phyloP scores from a whole-genome alignment of 495 filamentous ascomycete species.

The Lasiosphaeris hirsuta region DNA sequence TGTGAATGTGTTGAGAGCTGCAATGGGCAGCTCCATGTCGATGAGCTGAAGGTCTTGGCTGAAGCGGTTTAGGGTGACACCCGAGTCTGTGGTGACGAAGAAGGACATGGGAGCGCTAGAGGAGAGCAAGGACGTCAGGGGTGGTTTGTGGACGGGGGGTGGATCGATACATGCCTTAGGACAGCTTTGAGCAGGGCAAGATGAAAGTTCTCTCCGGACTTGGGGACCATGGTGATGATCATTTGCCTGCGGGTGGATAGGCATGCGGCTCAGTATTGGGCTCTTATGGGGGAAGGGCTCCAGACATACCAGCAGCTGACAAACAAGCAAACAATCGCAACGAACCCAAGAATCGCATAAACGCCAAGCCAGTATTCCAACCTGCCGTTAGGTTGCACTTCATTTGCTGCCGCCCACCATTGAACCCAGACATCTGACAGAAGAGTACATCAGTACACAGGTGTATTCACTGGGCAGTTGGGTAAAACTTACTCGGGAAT shows the following conservation, averaged over 20 bases:
- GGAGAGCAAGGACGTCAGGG: neutral
- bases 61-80: conserved; percentile 41
- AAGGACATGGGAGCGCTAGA: conserved; percentile 31
- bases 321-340: conserved; percentile 22
- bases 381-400: conserved; percentile 20
- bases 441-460: neutral
- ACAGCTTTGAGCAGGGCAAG: conserved; percentile 24
- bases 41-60: conserved; percentile 61
- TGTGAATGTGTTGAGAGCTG: conserved; percentile 31
- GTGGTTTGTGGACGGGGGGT: neutral
- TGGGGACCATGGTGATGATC: conserved; percentile 29
- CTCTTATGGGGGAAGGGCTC: neutral
- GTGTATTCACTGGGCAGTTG: neutral
- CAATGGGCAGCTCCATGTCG: conserved; percentile 50
- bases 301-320: conserved; percentile 25
- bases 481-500: conserved; percentile 27
- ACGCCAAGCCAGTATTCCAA: conserved; percentile 30
- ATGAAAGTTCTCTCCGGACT: conserved; percentile 27
- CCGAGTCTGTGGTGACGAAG: conserved; percentile 31
- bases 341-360: conserved; percentile 24
- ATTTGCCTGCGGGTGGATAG: conserved; percentile 20
- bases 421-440: conserved; percentile 28
- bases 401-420: conserved; percentile 32
- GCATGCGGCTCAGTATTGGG: neutral
- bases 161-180: conserved; percentile 12